Conservation (phyloP, 345 rosid genomes). For the Boechera divaricarpa region DNA sequence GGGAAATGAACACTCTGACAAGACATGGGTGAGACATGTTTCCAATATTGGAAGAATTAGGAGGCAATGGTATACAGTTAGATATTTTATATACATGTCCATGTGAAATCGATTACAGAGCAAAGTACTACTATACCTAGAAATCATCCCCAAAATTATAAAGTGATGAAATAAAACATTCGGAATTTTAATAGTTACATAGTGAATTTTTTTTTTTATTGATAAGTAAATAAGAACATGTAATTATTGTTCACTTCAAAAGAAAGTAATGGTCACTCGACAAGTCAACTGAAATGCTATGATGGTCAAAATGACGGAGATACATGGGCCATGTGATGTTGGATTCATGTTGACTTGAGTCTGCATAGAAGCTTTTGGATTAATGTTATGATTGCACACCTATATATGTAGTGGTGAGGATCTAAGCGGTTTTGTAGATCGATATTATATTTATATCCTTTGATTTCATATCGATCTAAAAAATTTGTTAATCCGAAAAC, state of each 20-base stretch:
- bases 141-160: background rate
- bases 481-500: background rate
- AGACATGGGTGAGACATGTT: slow-evolving; percentile 34
- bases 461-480: background rate
- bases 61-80: background rate
- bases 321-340: slow-evolving; percentile 35
- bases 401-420: background rate
- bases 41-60: background rate
- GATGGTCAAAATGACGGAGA: slow-evolving; percentile 33
- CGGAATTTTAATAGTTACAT: background rate
- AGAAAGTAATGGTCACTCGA: slow-evolving; percentile 27
- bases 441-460: background rate
- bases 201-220: background rate
- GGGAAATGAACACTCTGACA: slow-evolving; percentile 40
- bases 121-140: background rate
- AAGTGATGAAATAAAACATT: background rate
- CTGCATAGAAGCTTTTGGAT: background rate
- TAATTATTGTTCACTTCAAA: background rate
- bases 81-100: too few relatives aligned
- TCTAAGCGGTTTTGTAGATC: background rate
- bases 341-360: slow-evolving; percentile 23
- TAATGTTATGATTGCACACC: background rate
- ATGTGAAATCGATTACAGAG: slow-evolving; percentile 9
- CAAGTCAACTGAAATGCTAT: slow-evolving; percentile 29
- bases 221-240: background rate